Base-by-base conservation (phyloP, 225 moss, liverwort and hornwort species). In the Asterella californica region DNA sequence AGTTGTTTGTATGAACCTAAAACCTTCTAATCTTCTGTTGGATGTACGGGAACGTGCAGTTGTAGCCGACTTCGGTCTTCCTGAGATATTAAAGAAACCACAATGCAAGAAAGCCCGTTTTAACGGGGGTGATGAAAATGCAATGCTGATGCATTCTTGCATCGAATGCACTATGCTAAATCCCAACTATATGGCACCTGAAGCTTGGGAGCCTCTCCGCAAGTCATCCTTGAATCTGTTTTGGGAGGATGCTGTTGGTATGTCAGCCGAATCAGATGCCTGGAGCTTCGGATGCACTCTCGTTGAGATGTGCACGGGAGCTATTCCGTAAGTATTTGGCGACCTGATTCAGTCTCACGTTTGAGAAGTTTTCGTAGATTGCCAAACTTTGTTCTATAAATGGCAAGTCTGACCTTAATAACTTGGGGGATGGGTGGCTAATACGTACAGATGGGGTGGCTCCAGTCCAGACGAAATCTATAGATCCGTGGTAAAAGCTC, bases 241-340 rank as follows among this genome's bases (percentile, higher is more conserved):
- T 72, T 88, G 88, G 88, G 88, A 85, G 81, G 88, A 88, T 68
- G 75, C 81, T 72, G 88, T 88, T 53, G 88, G 85, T 52, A 83
- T 88, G 78, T 85, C 85, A 54, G 61, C 76, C n/a, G 88, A 88
- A 78, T 88, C 88, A 68, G 88, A 88, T 81, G 88, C 88, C 48
- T 88, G 88, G 88, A 88, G 88, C 79, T 85, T 88, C 77, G 88
- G 88, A 69, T 88, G 88, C 75, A 88, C 88, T 15, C 78, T 88
- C 38, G 85, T 88, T 62, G 88, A 88, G 85, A 88, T 88, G 88
- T 88, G 88, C 76, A 88, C 85, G 32, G 88, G 88, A 66, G 88
- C 88, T 75, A 71, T 88, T 34, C 85, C 85, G 88, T 88, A 81
- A 88, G 88, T 85, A 66, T 32, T 62, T 52, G 22, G 45, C 46